Base-by-base conservation (phyloP, 805 yeast genomes). In the Yarrowia deformans region DNA sequence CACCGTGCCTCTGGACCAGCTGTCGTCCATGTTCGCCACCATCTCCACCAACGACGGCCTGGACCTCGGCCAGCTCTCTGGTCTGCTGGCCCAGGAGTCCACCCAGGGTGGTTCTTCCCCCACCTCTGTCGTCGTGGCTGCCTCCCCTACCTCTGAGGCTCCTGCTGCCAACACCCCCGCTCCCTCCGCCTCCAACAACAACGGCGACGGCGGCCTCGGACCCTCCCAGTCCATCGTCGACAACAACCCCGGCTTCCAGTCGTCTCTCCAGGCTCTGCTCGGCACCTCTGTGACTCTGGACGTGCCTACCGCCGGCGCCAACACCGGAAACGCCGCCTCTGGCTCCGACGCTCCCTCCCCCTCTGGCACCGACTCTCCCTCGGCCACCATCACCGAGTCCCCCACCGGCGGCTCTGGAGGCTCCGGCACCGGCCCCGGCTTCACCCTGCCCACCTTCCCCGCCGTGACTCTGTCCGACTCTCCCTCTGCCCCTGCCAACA, bases 1-100 rank as follows among this genome's bases (percentile, higher is more conserved):
- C 66, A 60, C 66, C 52, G 66, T 60, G 12, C 66, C 66, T 45
- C 66, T 60, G 66, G 66, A 43, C 66, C 52, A 60, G 66, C 66
- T 60, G 34, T 43, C 52, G 34, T 60, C 66, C 66, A 60, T 60
- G 66, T 60, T 60, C 18, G 66, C 66, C n/a, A 60, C 66, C 12
- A 29, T 60, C 34, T 60, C 66, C 34, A 60, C 66, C 66, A 60
- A 60, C 66, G 16, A 60, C 52, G 66, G 66, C 34, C 23, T 60
- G 14, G 66, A 60, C 66, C 66, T 60, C 14, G 52, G 52, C 42
- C 23, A 43, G 52, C 66, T 60, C 8, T 43, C 52, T 16, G 66
- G 66, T 2, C 66, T 60, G 42, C 45, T 60, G 14, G 52, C 50
- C 32, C 40, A 34, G 32, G 52, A 60, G 52, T 43, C 52, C 42